phyloP scores from a whole-genome alignment of 2,329 filamentous ascomycete species.

The Arthrobotrys conoides region DNA sequence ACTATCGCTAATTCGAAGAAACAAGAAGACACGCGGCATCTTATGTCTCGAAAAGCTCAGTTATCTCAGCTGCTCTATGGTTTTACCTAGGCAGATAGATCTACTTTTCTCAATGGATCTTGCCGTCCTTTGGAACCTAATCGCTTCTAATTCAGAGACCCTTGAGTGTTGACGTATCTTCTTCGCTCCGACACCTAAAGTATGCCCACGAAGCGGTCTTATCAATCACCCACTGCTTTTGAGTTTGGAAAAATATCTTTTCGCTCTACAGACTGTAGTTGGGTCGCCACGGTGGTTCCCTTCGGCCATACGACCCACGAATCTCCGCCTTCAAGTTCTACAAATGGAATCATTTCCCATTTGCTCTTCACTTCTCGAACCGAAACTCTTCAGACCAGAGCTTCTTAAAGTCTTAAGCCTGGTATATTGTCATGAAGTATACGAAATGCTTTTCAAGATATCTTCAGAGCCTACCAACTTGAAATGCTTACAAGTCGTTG shows the following conservation, averaged over 20 bases:
- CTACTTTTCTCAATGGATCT: too few relatives aligned
- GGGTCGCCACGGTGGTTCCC: neutral
- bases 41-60: neutral
- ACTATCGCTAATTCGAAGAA: too few relatives aligned
- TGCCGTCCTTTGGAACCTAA: slow-evolving; percentile 8
- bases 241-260: neutral
- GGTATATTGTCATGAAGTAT: neutral
- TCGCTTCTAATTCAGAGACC: neutral
- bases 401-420: slow-evolving; percentile 22
- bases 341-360: slow-evolving; percentile 8
- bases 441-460: neutral
- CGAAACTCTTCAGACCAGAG: slow-evolving; percentile 9
- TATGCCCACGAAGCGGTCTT: neutral
- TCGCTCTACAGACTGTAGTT: too few relatives aligned
- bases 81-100: too few relatives aligned
- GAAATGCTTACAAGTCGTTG: slow-evolving; percentile 14
- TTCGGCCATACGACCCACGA: neutral
- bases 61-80: too few relatives aligned
- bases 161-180: neutral
- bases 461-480: neutral
- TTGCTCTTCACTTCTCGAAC: neutral
- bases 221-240: neutral
- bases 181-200: neutral
- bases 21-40: neutral
- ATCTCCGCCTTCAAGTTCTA: slow-evolving; percentile 3